Percentiles rank a stretch among this genome's conserved stretches.
These are phyloP conservation scores for Phellinidium pouzarii DNA, from an alignment of 1,284 basidiomycete genomes.

Conservation along the genomic window DNA sequence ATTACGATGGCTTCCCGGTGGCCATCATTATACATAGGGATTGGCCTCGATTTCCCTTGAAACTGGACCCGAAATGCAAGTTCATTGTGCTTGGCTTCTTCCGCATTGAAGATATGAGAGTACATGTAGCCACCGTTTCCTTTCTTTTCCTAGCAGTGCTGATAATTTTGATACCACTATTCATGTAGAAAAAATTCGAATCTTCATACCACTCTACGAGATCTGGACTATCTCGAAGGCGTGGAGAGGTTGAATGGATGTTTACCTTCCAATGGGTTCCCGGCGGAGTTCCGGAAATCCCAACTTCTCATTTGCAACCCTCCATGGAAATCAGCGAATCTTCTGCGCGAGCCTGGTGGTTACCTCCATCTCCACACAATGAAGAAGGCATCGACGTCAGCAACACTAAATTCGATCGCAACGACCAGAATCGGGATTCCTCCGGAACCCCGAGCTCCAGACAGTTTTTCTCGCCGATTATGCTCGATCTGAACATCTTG, in stretches of 20 bases:
- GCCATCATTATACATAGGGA: not conserved
- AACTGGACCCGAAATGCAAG: not conserved
- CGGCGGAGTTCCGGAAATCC: no score
- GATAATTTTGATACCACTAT: not conserved
- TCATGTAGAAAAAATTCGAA: not conserved
- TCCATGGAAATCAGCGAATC: no score
- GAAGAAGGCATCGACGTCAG: not conserved
- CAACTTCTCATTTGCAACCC: no score
- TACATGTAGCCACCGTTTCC: not conserved
- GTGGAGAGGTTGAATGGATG: conserved; percentile 1
- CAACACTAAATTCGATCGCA: not conserved
- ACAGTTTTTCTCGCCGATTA: not conserved
- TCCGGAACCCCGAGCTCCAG: not conserved
- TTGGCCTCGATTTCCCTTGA: conserved; percentile 5
- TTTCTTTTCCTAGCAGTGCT: not conserved
- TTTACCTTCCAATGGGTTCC: conserved; percentile 10
- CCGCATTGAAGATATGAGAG: conserved; percentile 1
- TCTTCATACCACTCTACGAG: not conserved
- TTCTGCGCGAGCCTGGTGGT: no score
- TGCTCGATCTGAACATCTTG: not conserved
- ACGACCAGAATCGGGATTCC: not conserved
- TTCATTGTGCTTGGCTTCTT: conserved; percentile 10
- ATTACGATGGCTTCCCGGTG: conserved; percentile 2
- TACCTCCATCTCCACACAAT: not conserved
- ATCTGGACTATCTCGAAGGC: not conserved